Evolutionary conservation across 2,329 filamentous ascomycete genomes (phyloP).

Genomic region (Drechslerella dactyloides): DNA sequence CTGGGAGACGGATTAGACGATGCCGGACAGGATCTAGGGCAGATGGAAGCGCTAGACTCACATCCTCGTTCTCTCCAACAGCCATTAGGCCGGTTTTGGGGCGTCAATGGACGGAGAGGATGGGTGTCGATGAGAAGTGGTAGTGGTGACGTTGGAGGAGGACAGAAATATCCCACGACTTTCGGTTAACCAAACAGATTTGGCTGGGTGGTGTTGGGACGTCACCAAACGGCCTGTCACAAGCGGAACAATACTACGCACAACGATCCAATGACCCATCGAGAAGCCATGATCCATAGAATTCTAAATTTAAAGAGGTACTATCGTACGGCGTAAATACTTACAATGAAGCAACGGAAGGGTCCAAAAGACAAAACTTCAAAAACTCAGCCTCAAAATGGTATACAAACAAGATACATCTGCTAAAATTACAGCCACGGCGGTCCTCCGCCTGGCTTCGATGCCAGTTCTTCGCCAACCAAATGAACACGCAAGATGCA

Average conservation of each 20-base stretch:
- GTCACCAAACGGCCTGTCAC: not conserved
- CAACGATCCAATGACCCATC: too few relatives aligned
- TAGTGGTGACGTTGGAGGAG: slow-evolving; percentile 32
- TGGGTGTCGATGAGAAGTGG: slow-evolving; percentile 33
- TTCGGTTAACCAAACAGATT: slow-evolving; percentile 45
- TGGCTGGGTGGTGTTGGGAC: slow-evolving; percentile 36
- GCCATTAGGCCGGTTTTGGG: slow-evolving; percentile 44
- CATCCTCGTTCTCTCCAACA: slow-evolving; percentile 59
- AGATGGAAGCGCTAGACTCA: slow-evolving; percentile 58
- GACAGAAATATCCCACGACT: slow-evolving; percentile 42
- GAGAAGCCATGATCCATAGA: not conserved
- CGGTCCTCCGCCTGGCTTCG: too few relatives aligned
- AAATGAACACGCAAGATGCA: slow-evolving; percentile 12
- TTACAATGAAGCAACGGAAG: slow-evolving; percentile 20
- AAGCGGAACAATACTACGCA: too few relatives aligned
- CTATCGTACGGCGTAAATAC: slow-evolving; percentile 28
- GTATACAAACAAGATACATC: slow-evolving; percentile 24
- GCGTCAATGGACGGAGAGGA: slow-evolving; percentile 38
- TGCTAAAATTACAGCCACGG: slow-evolving; percentile 41
- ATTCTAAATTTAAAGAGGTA: not conserved
- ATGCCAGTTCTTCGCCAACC: too few relatives aligned
- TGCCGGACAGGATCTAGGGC: not conserved
- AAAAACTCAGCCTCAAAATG: slow-evolving; percentile 2
- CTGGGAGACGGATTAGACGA: slow-evolving; percentile 57
- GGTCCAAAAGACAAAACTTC: not conserved